Evolutionary conservation across 768 basidiomycete genomes (phyloP).

Genomic region (Mycena rosella): DNA sequence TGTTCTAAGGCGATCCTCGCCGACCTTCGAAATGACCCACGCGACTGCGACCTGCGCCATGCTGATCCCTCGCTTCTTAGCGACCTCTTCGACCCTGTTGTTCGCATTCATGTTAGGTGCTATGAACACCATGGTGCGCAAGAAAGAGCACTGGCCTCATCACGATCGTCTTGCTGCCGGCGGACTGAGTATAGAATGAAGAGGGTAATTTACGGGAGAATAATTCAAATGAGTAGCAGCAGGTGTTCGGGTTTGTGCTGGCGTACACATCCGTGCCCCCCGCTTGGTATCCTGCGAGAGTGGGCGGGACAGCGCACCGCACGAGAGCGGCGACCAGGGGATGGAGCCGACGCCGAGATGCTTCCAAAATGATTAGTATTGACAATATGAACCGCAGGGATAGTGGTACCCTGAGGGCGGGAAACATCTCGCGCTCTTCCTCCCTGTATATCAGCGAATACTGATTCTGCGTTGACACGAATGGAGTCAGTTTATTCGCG

Average conservation of each 20-base stretch:
- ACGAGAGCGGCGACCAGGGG: conserved; percentile 71
- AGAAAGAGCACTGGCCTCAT: background rate
- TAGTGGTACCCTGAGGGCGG: conserved; percentile 60
- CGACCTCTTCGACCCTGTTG: conserved; percentile 65
- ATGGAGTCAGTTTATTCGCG: conserved; percentile 66
- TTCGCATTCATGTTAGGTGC: no score
- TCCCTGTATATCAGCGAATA: conserved; percentile 73
- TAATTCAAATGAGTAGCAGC: no score
- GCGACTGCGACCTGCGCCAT: conserved; percentile 73
- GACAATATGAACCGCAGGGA: background rate
- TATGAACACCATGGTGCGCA: background rate
- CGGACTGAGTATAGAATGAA: conserved; percentile 27
- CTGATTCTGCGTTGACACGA: conserved; percentile 80
- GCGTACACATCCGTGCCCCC: conserved; percentile 53
- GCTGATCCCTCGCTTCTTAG: conserved; percentile 61
- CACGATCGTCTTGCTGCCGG: conserved; percentile 22
- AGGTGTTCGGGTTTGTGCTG: no score
- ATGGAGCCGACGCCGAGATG: conserved; percentile 67
- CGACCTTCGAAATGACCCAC: no score
- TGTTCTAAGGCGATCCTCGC: conserved; percentile 56
- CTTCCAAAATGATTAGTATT: conserved; percentile 43
- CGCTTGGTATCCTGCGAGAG: conserved; percentile 55
- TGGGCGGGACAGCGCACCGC: conserved; percentile 48
- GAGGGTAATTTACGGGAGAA: no score
- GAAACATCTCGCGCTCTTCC: conserved; percentile 76